A percentile compares a stretch with the other conserved stretches of the same genome.
These are phyloP conservation scores for Phaeosphaeriaceae sp. DNA, from an alignment of 2,329 filamentous ascomycete species.

Conservation along the genomic window DNA sequence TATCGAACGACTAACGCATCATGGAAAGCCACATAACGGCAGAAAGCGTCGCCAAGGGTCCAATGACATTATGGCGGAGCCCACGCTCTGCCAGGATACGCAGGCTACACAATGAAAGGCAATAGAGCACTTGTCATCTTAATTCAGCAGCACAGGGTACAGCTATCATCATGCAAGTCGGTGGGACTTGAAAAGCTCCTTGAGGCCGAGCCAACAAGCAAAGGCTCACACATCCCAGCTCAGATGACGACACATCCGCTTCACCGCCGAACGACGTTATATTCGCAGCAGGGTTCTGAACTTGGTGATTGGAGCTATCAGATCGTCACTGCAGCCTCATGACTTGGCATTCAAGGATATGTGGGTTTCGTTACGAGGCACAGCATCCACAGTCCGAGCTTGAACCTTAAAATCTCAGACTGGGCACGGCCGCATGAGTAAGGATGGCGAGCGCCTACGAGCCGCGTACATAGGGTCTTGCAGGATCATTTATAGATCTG, in stretches of 20 bases:
- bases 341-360: background rate
- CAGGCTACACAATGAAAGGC: too few relatives aligned
- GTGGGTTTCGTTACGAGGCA: constrained; percentile 2
- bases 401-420: background rate
- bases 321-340: background rate
- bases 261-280: constrained; percentile 1
- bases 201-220: background rate
- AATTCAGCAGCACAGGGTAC: background rate
- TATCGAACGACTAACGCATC: too few relatives aligned
- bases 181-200: background rate
- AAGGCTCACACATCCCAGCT: background rate
- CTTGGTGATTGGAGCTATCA: background rate
- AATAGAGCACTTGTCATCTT: background rate
- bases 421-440: background rate
- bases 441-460: background rate
- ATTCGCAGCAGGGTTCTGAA: background rate
- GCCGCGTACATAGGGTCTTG: background rate
- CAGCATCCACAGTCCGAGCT: background rate
- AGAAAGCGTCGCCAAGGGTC: too few relatives aligned
- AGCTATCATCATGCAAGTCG: background rate
- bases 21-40: too few relatives aligned
- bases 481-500: background rate
- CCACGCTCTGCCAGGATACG: too few relatives aligned
- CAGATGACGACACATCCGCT: background rate
- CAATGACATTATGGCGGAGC: too few relatives aligned